phyloP scores from a whole-genome alignment of 768 basidiomycete species.

The Suillus brevipes region DNA sequence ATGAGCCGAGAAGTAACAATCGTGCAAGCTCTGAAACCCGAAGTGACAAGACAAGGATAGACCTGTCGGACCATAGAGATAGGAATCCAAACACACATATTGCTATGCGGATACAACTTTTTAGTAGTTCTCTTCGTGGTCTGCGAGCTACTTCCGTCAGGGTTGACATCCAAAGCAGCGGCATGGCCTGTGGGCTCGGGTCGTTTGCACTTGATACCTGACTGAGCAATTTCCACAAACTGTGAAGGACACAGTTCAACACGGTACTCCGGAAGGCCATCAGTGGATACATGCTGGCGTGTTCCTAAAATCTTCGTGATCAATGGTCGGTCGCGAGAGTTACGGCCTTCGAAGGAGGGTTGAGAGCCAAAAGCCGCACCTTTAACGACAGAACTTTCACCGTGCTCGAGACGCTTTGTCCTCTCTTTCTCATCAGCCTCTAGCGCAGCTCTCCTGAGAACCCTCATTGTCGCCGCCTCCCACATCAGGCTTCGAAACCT shows the following conservation, averaged over 20 bases:
- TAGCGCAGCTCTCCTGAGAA: constrained; percentile 27
- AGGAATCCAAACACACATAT: constrained; percentile 43
- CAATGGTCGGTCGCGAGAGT: constrained; percentile 11
- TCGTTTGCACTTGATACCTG: constrained; percentile 30
- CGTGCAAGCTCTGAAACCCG: constrained; percentile 18
- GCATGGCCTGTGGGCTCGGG: constrained; percentile 17
- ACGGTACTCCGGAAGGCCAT: constrained; percentile 43
- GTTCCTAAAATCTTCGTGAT: constrained; percentile 36
- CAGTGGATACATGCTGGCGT: constrained; percentile 42
- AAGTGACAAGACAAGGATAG: constrained; percentile 38
- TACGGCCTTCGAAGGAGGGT: constrained; percentile 3
- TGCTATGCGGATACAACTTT: constrained; percentile 30
- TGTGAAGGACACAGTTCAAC: constrained; percentile 37
- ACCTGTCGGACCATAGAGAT: constrained; percentile 43
- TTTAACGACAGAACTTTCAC: constrained; percentile 17
- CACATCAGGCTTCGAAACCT: constrained; percentile 24
- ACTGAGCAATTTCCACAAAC: constrained; percentile 33
- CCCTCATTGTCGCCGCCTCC: constrained; percentile 21
- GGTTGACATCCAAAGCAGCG: constrained; percentile 16
- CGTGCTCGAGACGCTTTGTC: constrained; percentile 19
- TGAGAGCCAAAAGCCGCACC: constrained; percentile 23
- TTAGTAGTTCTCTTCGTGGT: constrained; percentile 18
- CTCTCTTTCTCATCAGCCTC: constrained; percentile 33
- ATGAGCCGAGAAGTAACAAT: constrained; percentile 22
- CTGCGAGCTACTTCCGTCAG: constrained; percentile 13